Evolutionary conservation across 2,329 filamentous ascomycete species (phyloP).

Genomic region (Colletotrichum sansevieriae): DNA sequence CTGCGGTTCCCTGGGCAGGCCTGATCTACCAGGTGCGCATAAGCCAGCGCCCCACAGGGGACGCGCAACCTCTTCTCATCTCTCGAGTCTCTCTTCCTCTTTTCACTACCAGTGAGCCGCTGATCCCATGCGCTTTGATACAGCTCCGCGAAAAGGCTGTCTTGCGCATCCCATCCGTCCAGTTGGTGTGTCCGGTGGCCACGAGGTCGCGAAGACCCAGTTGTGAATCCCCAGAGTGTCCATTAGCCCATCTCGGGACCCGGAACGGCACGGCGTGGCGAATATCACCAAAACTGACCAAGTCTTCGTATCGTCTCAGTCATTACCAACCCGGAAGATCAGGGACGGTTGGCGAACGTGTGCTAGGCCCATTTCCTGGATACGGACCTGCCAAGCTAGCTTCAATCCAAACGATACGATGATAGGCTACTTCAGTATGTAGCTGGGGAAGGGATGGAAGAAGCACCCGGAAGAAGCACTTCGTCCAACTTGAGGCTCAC

Average conservation of each 20-base stretch:
- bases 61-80: conserved; percentile 39
- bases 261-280: conserved; percentile 9
- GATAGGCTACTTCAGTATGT: conserved; percentile 19
- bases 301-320: conserved; percentile 20
- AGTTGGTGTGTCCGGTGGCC: conserved; percentile 24
- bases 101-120: conserved; percentile 21
- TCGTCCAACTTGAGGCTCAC: conserved; percentile 17
- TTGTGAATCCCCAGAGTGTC: neutral
- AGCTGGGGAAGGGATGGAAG: conserved; percentile 36
- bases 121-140: conserved; percentile 42
- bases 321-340: neutral
- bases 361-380: conserved; percentile 11
- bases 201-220: conserved; percentile 24
- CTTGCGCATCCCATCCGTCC: conserved; percentile 22
- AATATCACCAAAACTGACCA: conserved; percentile 7
- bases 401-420: conserved; percentile 41
- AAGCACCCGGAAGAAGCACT: conserved; percentile 7
- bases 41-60: conserved; percentile 41
- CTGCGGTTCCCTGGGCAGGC: conserved; percentile 21
- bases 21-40: conserved; percentile 35
- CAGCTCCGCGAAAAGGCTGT: conserved; percentile 37
- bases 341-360: neutral
- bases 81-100: conserved; percentile 31
- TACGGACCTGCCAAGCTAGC: conserved; percentile 30
- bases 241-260: conserved; percentile 19